These are phyloP conservation scores for Penicillium sp. DNA, from an alignment of 2,329 filamentous ascomycete species.

Conservation along the genomic window DNA sequence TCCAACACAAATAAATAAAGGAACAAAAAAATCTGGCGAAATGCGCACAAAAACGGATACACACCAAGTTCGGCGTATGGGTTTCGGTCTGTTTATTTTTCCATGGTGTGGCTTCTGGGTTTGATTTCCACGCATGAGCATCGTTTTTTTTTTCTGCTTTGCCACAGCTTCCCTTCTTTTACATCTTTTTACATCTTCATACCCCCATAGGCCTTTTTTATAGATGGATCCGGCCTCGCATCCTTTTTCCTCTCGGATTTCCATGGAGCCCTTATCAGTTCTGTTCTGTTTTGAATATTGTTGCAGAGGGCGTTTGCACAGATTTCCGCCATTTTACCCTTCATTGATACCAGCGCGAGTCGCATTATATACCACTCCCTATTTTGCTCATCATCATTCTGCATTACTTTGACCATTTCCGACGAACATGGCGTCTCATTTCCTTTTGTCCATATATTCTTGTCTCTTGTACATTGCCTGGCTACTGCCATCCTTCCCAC, in stretches of 20 bases:
- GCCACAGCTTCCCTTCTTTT: conserved; percentile 8
- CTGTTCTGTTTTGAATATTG: conserved; percentile 9
- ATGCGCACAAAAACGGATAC: conserved; percentile 24
- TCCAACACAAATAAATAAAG: not conserved
- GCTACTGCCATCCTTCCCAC: conserved; percentile 17
- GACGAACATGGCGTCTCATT: conserved; percentile 21
- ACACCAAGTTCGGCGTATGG: conserved; percentile 32
- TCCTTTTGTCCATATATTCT: conserved; percentile 23
- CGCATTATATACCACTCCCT: conserved; percentile 28
- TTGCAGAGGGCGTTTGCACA: conserved; percentile 20
- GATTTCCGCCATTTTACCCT: conserved; percentile 19
- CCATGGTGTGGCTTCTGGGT: conserved; percentile 24
- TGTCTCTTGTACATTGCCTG: conserved; percentile 26
- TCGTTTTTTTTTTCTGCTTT: not conserved
- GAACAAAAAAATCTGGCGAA: conserved; percentile 21
- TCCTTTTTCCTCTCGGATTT: conserved; percentile 26
- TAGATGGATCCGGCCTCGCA: conserved; percentile 39
- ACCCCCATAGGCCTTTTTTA: conserved; percentile 40
- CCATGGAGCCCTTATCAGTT: conserved; percentile 22
- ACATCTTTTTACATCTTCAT: conserved; percentile 35
- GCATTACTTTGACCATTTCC: conserved; percentile 10
- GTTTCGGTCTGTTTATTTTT: conserved; percentile 26
- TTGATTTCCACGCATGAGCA: conserved; percentile 8
- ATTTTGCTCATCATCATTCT: conserved; percentile 3
- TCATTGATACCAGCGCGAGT: conserved; percentile 37